These are phyloP conservation scores for Gloeopeniophorella convolvens DNA, from an alignment of 768 basidiomycete species.

Conservation along the genomic window DNA sequence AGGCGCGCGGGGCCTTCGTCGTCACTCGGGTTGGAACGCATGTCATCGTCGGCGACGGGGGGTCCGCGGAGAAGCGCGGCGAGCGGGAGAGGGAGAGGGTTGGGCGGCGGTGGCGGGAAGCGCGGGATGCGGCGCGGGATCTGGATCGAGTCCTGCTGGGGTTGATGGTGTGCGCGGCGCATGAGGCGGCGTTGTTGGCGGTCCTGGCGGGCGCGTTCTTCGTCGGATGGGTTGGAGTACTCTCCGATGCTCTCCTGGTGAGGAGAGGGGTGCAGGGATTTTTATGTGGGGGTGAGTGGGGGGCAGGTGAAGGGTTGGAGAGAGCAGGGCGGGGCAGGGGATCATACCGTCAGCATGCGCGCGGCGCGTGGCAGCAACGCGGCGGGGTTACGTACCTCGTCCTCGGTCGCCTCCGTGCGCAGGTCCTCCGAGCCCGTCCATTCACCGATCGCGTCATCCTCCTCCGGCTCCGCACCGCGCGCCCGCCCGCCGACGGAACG, in stretches of 20 bases:
- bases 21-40: constrained; percentile 84
- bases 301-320: neutral
- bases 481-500: constrained; percentile 48
- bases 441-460: constrained; percentile 48
- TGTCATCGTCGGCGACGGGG: constrained; percentile 43
- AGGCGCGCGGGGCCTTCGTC: constrained; percentile 45
- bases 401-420: constrained; percentile 52
- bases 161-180: constrained; percentile 41
- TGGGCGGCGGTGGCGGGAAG: constrained; percentile 69
- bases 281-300: constrained; percentile 3
- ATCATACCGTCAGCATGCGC: constrained; percentile 2
- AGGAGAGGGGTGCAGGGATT: constrained; percentile 8
- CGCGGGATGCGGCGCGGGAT: constrained; percentile 68
- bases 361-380: constrained; percentile 16
- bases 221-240: constrained; percentile 88
- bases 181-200: constrained; percentile 57
- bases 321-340: neutral
- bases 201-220: constrained; percentile 69
- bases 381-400: constrained; percentile 46
- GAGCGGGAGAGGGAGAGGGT: constrained; percentile 34
- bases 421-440: constrained; percentile 84
- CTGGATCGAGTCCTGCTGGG: constrained; percentile 34
- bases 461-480: constrained; percentile 23
- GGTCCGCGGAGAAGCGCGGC: constrained; percentile 26
- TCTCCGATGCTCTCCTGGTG: constrained; percentile 69